A percentile compares a stretch with the other conserved stretches of the same genome.
These are phyloP conservation scores for Aschersonia sp. DNA, from an alignment of 2,329 filamentous ascomycete genomes.

Conservation along the genomic window DNA sequence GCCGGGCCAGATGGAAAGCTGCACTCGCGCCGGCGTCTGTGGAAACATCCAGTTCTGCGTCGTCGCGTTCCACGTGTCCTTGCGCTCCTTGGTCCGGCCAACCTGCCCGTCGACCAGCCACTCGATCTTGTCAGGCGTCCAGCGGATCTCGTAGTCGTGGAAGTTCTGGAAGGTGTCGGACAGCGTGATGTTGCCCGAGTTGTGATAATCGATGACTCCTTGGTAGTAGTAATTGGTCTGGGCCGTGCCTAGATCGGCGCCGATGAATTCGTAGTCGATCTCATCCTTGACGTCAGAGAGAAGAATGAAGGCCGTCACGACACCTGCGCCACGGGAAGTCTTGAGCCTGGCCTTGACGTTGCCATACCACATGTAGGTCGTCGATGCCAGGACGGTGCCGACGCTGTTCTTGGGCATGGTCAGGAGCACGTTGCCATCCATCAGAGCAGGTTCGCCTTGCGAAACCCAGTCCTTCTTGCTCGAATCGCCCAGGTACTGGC, in stretches of 20 bases:
- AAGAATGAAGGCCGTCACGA: conserved; percentile 95
- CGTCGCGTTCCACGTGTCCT: conserved; percentile 76
- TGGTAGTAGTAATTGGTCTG: conserved; percentile 98
- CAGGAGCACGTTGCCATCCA: conserved; percentile 59
- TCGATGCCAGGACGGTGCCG: conserved; percentile 73
- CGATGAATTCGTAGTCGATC: conserved; percentile 94
- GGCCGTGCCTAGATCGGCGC: conserved; percentile 58
- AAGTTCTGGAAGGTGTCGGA: conserved; percentile 61
- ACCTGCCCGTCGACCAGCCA: conserved; percentile 79
- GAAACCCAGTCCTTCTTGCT: conserved; percentile 75
- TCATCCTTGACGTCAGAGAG: conserved; percentile 95
- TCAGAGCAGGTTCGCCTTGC: conserved; percentile 58
- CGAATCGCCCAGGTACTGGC: conserved; percentile 76
- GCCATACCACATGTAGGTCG: conserved; percentile 93
- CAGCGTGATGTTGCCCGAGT: conserved; percentile 56
- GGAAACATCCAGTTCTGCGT: conserved; percentile 74
- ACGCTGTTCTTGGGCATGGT: conserved; percentile 81
- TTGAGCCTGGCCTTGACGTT: conserved; percentile 77
- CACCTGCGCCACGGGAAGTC: conserved; percentile 71
- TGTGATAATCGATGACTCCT: conserved; percentile 74
- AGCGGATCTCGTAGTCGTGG: conserved; percentile 88
- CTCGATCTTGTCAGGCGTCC: conserved; percentile 72
- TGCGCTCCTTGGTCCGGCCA: conserved; percentile 59
- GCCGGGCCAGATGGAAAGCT: conserved; percentile 93
- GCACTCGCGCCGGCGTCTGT: conserved; percentile 79